A percentile compares a stretch with the other conserved stretches of the same genome.
Conservation (phyloP, 192 early-diverging fungal genomes). For the Paraglomus brasilianum region DNA sequence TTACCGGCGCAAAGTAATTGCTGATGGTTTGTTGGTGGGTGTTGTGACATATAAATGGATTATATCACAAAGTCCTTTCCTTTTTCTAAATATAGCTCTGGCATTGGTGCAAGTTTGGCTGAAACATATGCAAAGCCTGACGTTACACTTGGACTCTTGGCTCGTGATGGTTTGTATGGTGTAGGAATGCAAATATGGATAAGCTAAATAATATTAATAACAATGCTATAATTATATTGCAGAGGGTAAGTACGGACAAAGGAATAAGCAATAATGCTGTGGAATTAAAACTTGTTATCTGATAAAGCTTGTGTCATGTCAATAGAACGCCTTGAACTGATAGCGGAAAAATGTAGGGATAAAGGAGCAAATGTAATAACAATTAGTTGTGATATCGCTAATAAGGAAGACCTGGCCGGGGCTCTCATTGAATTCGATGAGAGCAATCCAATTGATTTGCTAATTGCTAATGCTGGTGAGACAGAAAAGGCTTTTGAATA, state of each 20-base stretch:
- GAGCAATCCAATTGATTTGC: conserved; percentile 30
- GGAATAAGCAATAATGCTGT: no score
- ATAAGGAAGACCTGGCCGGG: conserved; percentile 13
- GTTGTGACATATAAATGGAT: background rate
- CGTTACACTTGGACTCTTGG: conserved; percentile 28
- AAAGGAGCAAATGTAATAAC: conserved; percentile 17
- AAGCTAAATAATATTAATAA: no score
- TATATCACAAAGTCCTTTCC: background rate
- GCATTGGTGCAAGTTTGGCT: conserved; percentile 29
- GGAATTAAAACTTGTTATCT: no score
- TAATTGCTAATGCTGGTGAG: conserved; percentile 37
- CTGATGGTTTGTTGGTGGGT: background rate
- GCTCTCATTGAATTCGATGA: conserved; percentile 25
- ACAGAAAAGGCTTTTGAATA: background rate
- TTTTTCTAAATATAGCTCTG: conserved; percentile 17
- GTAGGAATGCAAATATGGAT: background rate
- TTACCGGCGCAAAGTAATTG: conserved; percentile 18
- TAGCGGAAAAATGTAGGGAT: conserved; percentile 7
- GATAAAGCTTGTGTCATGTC: no score
- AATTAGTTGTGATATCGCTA: conserved; percentile 22
- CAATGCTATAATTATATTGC: no score
- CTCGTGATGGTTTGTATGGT: background rate
- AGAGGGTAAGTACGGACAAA: no score
- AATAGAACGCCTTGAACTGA: conserved; percentile 6
- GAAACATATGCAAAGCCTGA: conserved; percentile 22